Conservation (phyloP, 345 rosid genomes). For the Firmiana major region DNA sequence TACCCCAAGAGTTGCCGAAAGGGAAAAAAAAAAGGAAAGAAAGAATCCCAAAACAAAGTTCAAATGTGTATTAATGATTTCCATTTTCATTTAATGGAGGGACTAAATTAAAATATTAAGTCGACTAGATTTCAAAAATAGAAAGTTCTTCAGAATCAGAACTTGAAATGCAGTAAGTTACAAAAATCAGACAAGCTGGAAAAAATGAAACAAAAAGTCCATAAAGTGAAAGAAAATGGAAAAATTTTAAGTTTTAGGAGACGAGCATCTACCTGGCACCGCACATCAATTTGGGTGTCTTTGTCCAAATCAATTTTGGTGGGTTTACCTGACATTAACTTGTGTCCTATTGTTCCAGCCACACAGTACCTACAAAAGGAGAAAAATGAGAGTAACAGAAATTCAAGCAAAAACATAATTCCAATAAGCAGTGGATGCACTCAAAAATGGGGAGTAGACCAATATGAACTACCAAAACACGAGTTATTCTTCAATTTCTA, state of each 20-base stretch:
- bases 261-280: conserved; percentile 68
- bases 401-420: not conserved
- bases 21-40: not conserved
- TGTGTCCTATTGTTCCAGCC: conserved; percentile 92
- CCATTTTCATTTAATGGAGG: not conserved
- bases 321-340: conserved; percentile 83
- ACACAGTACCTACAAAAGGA: conserved; percentile 63
- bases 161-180: not conserved
- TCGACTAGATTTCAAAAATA: not conserved
- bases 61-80: not conserved
- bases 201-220: not conserved
- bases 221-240: not conserved
- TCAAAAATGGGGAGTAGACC: not conserved
- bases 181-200: conserved; percentile 1
- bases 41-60: not conserved
- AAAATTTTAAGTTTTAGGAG: not conserved
- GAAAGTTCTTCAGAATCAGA: no score
- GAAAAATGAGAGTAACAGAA: not conserved
- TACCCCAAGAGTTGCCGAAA: not conserved
- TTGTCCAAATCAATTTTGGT: conserved; percentile 78
- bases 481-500: not conserved
- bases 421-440: not conserved
- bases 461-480: not conserved
- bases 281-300: conserved; percentile 77
- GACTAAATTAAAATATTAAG: not conserved